Conservation (phyloP, 257 asterid species). For the Lantana camara region DNA sequence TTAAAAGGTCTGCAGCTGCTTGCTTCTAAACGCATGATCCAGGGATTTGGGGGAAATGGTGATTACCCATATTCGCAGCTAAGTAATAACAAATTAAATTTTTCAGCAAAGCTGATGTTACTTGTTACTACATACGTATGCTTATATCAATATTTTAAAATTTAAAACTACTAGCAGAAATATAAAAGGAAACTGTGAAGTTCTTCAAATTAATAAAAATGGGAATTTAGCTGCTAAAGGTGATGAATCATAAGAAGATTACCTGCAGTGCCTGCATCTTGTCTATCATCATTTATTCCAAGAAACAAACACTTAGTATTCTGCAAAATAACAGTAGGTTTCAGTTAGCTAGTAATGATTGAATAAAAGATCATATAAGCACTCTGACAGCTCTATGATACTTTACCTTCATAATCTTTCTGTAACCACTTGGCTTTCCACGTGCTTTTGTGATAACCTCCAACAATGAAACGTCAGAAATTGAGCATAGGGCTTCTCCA, state of each 20-base stretch:
- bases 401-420: conserved; percentile 79
- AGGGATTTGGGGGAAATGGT: not conserved
- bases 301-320: conserved; percentile 73
- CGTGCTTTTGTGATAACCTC: conserved; percentile 80
- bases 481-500: conserved; percentile 86
- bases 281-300: conserved; percentile 75
- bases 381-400: conserved; percentile 22
- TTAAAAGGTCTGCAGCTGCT: not conserved
- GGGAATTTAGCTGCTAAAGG: conserved; percentile 4
- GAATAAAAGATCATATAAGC: conserved; percentile 12
- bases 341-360: conserved; percentile 17
- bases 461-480: conserved; percentile 79
- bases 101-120: not conserved
- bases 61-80: not conserved
- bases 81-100: not conserved
- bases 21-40: not conserved
- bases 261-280: conserved; percentile 89
- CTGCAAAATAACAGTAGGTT: conserved; percentile 43
- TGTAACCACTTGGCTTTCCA: conserved; percentile 92
- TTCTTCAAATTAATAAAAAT: conserved; percentile 12
- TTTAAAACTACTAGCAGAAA: not conserved
- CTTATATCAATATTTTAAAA: not conserved
- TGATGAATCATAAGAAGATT: conserved; percentile 31
- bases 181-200: not conserved
- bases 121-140: not conserved